phyloP scores from a whole-genome alignment of 805 yeast genomes.

The Teunomyces kruisii region DNA sequence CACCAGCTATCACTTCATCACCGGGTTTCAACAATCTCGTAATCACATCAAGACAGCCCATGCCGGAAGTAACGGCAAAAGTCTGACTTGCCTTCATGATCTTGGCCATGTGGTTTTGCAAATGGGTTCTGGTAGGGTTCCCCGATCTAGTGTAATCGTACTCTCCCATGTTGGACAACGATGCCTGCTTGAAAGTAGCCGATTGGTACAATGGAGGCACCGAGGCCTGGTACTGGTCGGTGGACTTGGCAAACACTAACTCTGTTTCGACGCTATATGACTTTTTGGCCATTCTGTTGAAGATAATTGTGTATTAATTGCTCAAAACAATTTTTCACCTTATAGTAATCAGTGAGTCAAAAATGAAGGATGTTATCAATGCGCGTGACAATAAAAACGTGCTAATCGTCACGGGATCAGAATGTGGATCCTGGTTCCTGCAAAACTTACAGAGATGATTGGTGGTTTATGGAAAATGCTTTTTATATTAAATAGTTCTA shows the following conservation, averaged over 20 bases:
- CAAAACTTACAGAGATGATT: too few species aligned
- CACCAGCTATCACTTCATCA: slow-evolving; percentile 93
- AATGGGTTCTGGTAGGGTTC: slow-evolving; percentile 83
- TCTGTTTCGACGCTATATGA: slow-evolving; percentile 65
- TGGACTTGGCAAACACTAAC: slow-evolving; percentile 57
- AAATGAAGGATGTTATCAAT: slow-evolving; percentile 1
- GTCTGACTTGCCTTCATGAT: slow-evolving; percentile 77
- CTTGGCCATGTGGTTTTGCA: slow-evolving; percentile 75
- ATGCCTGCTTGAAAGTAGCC: slow-evolving; percentile 88
- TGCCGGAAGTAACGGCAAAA: slow-evolving; percentile 85
- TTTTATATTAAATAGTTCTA: slow-evolving; percentile 3
- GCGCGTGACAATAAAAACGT: slow-evolving; percentile 1
- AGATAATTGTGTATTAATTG: background rate
- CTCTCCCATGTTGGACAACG: slow-evolving; percentile 69
- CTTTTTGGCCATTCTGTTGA: slow-evolving; percentile 16
- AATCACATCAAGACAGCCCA: slow-evolving; percentile 89
- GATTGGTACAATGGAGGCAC: slow-evolving; percentile 88
- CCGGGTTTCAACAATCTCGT: slow-evolving; percentile 73
- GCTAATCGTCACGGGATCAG: background rate
- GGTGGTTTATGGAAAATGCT: background rate
- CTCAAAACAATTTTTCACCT: background rate
- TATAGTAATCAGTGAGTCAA: slow-evolving; percentile 1
- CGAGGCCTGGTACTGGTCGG: slow-evolving; percentile 75
- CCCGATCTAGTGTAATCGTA: slow-evolving; percentile 85
- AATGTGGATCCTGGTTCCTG: too few species aligned